phyloP scores from a whole-genome alignment of 441 rosid genomes.

The Pelargonium citronellum region DNA sequence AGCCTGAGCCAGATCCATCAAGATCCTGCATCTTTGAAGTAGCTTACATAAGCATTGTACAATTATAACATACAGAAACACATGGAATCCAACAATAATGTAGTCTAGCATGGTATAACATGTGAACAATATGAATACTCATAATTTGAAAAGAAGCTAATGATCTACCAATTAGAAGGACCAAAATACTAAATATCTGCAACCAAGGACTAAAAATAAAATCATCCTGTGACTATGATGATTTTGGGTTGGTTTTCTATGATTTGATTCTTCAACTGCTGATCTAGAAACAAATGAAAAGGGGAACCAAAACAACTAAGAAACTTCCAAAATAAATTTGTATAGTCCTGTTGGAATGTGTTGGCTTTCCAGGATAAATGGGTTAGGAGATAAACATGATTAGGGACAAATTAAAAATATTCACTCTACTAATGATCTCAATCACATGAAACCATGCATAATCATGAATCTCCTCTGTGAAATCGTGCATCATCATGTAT shows the following conservation, averaged over 20 bases:
- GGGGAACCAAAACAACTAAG: not conserved
- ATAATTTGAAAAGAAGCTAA: not conserved
- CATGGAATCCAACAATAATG: not conserved
- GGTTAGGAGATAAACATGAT: no score
- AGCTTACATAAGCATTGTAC: slow-evolving; percentile 13
- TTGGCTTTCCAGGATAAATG: no score
- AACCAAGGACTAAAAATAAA: not conserved
- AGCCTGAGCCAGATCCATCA: slow-evolving; percentile 31
- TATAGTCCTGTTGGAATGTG: no score
- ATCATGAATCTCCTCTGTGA: no score
- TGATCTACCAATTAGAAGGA: not conserved
- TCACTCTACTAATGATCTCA: no score
- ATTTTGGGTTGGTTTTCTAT: not conserved
- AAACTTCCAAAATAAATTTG: not conserved
- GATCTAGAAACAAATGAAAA: not conserved
- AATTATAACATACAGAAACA: not conserved
- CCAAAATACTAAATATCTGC: not conserved
- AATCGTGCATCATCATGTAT: no score
- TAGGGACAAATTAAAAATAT: no score
- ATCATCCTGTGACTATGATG: not conserved
- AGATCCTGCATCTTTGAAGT: slow-evolving; percentile 43
- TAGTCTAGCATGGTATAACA: not conserved
- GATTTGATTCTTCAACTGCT: not conserved
- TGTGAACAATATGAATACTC: not conserved
- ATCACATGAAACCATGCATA: no score